Evolutionary conservation across 208 protist species (phyloP).

Genomic region (Vickermania spadyakhi): DNA sequence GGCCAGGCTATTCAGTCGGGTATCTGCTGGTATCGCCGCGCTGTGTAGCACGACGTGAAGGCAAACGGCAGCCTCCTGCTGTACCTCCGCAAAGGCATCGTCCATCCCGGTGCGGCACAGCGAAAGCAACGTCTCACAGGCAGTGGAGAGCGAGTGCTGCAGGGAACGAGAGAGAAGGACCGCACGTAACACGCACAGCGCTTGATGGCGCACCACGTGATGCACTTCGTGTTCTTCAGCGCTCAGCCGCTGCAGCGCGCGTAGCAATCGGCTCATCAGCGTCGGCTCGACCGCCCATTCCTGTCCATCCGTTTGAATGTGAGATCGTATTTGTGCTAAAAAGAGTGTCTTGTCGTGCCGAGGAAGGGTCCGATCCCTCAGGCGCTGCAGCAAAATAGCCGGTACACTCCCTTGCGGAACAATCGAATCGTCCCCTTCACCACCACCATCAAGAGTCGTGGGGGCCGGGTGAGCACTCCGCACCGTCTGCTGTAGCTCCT

Average conservation of each 20-base stretch:
- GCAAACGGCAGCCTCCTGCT: conserved; percentile 27
- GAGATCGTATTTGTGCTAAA: not conserved
- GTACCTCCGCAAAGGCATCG: conserved; percentile 71
- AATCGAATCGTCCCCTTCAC: no score
- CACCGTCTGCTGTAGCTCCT: no score
- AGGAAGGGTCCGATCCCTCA: not conserved
- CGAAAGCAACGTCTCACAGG: conserved; percentile 26
- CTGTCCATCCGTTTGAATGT: conserved; percentile 1
- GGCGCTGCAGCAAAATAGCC: not conserved
- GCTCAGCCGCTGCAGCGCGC: conserved; percentile 17
- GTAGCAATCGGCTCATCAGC: conserved; percentile 7
- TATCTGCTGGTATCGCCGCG: conserved; percentile 16
- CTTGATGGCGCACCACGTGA: conserved; percentile 30
- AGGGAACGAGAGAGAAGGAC: conserved; percentile 12
- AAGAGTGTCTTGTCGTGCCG: not conserved
- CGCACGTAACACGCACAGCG: conserved; percentile 20
- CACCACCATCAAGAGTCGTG: no score
- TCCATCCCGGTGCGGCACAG: conserved; percentile 48
- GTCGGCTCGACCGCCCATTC: conserved; percentile 9
- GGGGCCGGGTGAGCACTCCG: no score
- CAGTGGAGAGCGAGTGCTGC: conserved; percentile 13
- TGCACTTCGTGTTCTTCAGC: conserved; percentile 13
- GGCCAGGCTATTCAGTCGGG: conserved; percentile 30
- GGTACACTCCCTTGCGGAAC: no score
- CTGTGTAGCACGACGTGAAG: conserved; percentile 17